A percentile compares a stretch with the other conserved stretches of the same genome.
phyloP scores from a whole-genome alignment of 768 basidiomycete species.

The Dictyophora rubrovolvata region DNA sequence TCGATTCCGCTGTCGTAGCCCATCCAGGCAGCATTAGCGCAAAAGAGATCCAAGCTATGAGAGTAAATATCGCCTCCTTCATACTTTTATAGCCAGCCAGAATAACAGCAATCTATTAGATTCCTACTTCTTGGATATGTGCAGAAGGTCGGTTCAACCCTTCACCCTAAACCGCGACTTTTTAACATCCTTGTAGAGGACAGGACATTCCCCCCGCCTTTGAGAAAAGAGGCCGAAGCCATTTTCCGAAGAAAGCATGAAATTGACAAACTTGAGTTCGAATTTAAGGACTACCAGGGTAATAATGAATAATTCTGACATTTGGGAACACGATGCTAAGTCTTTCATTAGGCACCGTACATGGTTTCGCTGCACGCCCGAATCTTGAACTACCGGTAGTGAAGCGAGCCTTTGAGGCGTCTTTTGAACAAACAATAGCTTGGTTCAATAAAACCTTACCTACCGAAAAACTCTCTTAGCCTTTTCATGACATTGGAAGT shows the following conservation, averaged over 20 bases:
- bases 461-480: background rate
- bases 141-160: conserved; percentile 23
- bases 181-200: conserved; percentile 22
- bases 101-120: conserved; percentile 6
- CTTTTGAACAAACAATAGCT: conserved; percentile 29
- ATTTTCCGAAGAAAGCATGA: conserved; percentile 22
- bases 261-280: conserved; percentile 22
- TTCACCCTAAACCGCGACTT: background rate
- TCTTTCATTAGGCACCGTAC: conserved; percentile 29
- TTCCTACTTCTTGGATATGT: conserved; percentile 25
- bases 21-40: conserved; percentile 28
- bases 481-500: background rate
- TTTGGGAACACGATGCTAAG: background rate
- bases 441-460: conserved; percentile 34
- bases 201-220: conserved; percentile 15
- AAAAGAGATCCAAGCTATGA: conserved; percentile 27
- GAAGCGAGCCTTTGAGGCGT: conserved; percentile 34
- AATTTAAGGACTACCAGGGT: conserved; percentile 30
- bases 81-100: background rate
- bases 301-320: background rate
- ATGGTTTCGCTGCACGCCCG: conserved; percentile 40
- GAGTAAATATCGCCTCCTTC: conserved; percentile 12
- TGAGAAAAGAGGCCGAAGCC: conserved; percentile 22
- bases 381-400: conserved; percentile 32
- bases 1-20: conserved; percentile 30